Conservation (phyloP, 345 rosid genomes). For the Gossypium thurberi region DNA sequence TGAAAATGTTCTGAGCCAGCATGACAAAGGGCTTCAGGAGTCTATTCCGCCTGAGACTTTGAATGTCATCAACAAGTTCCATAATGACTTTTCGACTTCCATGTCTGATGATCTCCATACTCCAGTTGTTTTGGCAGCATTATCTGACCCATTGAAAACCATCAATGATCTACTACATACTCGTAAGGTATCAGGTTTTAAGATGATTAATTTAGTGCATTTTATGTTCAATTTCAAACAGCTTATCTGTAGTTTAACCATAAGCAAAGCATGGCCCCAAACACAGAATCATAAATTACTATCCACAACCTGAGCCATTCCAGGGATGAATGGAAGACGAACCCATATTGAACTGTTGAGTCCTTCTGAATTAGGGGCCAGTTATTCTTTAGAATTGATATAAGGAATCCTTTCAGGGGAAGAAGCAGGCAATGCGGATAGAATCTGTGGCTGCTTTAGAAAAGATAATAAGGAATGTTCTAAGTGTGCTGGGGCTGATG, state of each 20-base stretch:
- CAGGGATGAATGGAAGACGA: neutral
- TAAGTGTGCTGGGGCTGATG: constrained; percentile 65
- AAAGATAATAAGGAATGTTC: constrained; percentile 51
- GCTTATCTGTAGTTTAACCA: neutral
- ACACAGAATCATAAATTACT: neutral
- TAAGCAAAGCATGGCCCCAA: neutral
- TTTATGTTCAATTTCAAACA: neutral
- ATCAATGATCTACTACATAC: constrained; percentile 83
- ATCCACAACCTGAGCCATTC: neutral
- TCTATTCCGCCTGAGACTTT: constrained; percentile 44
- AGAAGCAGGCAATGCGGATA: constrained; percentile 55
- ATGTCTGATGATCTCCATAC: constrained; percentile 96
- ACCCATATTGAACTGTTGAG: neutral
- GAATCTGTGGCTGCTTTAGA: constrained; percentile 72
- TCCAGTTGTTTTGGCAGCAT: constrained; percentile 68
- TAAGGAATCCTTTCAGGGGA: constrained; percentile 48
- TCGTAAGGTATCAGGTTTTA: constrained; percentile 50
- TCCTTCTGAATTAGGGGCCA: neutral
- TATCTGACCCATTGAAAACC: constrained; percentile 77
- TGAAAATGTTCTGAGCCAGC: constrained; percentile 49
- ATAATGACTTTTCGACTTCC: constrained; percentile 47
- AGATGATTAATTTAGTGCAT: neutral
- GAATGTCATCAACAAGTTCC: constrained; percentile 41
- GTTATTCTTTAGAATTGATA: neutral
- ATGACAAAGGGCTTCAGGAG: constrained; percentile 24